phyloP scores from a whole-genome alignment of 2,329 filamentous ascomycete genomes.

The Saccharata proteae region DNA sequence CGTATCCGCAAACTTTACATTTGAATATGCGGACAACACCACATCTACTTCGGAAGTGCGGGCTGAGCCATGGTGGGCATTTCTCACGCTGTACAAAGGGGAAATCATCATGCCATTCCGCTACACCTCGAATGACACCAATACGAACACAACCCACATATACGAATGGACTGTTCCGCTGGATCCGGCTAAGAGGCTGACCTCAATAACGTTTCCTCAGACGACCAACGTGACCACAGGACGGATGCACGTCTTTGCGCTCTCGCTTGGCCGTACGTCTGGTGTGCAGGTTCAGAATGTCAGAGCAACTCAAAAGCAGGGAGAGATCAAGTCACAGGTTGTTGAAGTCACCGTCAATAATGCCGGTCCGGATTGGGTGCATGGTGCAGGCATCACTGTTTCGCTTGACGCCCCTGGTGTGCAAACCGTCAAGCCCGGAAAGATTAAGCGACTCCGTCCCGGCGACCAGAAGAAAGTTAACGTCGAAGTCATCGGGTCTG shows the following conservation, averaged over 20 bases:
- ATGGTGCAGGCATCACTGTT: constrained; percentile 9
- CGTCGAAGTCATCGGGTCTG: constrained; percentile 22
- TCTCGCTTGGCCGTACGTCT: constrained; percentile 21
- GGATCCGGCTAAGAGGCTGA: constrained; percentile 25
- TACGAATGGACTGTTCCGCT: constrained; percentile 33
- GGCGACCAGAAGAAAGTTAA: constrained; percentile 28
- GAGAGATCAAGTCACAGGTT: constrained; percentile 23
- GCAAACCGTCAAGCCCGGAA: constrained; percentile 20
- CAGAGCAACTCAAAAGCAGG: constrained; percentile 30
- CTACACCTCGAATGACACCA: constrained; percentile 28
- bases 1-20: constrained; percentile 30
- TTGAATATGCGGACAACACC: constrained; percentile 31
- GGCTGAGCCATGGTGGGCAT: constrained; percentile 33
- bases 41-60: constrained; percentile 31
- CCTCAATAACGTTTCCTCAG: constrained; percentile 29
- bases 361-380: constrained; percentile 10
- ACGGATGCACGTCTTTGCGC: constrained; percentile 28
- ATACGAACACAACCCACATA: constrained; percentile 33
- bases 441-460: constrained; percentile 27
- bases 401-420: constrained; percentile 18
- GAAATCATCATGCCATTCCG: constrained; percentile 26
- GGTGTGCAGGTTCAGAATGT: constrained; percentile 24
- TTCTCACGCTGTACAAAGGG: constrained; percentile 34
- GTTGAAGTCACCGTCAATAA: constrained; percentile 21
- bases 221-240: constrained; percentile 25